Evolutionary conservation across 2,329 filamentous ascomycete species (phyloP).

Genomic region (Fusarium xyrophilum): DNA sequence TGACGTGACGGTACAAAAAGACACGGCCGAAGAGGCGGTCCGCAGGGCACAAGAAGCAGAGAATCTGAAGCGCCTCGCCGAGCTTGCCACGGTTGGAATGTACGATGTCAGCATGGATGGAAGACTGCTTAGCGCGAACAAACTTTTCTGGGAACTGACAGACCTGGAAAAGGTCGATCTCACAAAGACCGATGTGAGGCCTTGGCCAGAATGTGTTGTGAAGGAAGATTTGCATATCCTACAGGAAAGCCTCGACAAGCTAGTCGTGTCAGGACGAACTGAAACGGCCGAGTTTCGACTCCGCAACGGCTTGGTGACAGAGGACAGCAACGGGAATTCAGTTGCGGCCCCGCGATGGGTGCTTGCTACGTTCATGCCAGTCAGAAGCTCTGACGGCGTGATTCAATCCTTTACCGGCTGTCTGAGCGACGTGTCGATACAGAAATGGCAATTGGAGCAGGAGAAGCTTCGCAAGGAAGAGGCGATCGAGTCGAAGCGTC

Average conservation of each 20-base stretch:
- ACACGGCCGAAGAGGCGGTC: conserved; percentile 56
- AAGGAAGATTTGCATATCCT: conserved; percentile 54
- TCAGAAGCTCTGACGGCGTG: conserved; percentile 54
- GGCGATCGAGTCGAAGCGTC: conserved; percentile 65
- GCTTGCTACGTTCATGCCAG: conserved; percentile 58
- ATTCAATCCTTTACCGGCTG: conserved; percentile 58
- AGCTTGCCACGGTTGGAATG: conserved; percentile 62
- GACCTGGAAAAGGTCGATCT: conserved; percentile 55
- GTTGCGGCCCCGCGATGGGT: conserved; percentile 57
- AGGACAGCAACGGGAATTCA: conserved; percentile 53
- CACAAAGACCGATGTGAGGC: conserved; percentile 48
- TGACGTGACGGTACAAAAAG: conserved; percentile 59
- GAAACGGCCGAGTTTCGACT: conserved; percentile 58
- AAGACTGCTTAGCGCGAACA: conserved; percentile 58
- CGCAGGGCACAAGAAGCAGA: conserved; percentile 59
- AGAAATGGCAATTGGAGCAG: conserved; percentile 59
- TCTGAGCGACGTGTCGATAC: conserved; percentile 57
- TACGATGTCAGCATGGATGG: conserved; percentile 61
- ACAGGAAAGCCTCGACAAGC: conserved; percentile 48
- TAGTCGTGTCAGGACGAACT: conserved; percentile 51
- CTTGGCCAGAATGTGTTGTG: conserved; percentile 54
- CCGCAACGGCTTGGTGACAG: conserved; percentile 54
- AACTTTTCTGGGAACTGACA: conserved; percentile 61
- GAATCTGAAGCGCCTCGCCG: conserved; percentile 61
- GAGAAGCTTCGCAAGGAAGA: conserved; percentile 60